Evolutionary conservation across 2,329 filamentous ascomycete genomes (phyloP), one percentile per base, ranked within the genome.

Genomic region (Drechmeria coniospora): DNA sequence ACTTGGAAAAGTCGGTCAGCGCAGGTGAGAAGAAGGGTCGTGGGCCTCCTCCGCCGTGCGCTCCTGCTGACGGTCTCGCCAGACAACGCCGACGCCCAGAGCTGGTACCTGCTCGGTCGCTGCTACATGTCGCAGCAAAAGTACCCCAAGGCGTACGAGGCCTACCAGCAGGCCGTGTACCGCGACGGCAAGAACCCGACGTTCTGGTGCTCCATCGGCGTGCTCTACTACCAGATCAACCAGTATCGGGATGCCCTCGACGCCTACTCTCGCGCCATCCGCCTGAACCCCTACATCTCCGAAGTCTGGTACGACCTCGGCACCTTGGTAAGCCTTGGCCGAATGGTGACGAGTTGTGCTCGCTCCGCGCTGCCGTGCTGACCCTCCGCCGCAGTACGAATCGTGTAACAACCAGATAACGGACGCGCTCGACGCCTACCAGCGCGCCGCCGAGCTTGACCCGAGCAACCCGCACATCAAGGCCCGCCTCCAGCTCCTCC

Each of bases 51-150:
- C 18, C 19, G n/a, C n/a, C 9, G 11, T 9, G n/a, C 7, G 9
- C n/a, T 15, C 7, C 10, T 7, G 12, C 46, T 55, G 31, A 59
- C 43, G 33, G 6, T 4, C 29, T 23, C 27, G 33, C 12, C 51
- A 87, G 87, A 98, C 47, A 86, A 92, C 56, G 79, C 67, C 38
- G 90, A 95, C 56, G 84, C 90, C 15, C 90, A 95, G 57, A 95
- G 87, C 58, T 98, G 90, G 90, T 98, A 98, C 54, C 69, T 98
- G 16, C 74, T 98, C 28, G 90, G 90, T 23, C 76, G 90, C 42
- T 95, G 90, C 61, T 98, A 95, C 64, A 95, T 98, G 90, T 92
- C 87, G 39, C 87, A 94, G 57, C 83, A 93, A 53, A 95, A 95
- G 53, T 95, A 95, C 45, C 87, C 87, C 45, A 95, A 95, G 53